A percentile compares a stretch with the other conserved stretches of the same genome.
phyloP scores from a whole-genome alignment of 306 rosid genomes.

The Vicia sativa region DNA sequence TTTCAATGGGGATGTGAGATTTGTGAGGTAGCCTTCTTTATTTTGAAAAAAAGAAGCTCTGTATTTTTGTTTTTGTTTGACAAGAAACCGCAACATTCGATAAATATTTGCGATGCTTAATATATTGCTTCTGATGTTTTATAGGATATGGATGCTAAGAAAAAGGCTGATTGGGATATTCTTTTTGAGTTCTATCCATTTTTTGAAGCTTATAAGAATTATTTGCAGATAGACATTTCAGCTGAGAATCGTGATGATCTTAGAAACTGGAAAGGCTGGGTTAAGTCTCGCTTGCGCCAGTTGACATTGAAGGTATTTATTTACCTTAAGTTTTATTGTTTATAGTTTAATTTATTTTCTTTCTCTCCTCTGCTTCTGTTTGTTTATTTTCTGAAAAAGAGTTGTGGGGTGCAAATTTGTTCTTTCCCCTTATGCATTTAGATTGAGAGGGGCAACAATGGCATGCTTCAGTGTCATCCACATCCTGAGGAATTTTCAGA shows the following conservation, averaged over 20 bases:
- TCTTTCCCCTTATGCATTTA: conserved; percentile 38
- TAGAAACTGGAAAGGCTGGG: conserved; percentile 99
- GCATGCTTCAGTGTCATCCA: conserved; percentile 94
- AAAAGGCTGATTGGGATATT: conserved; percentile 80
- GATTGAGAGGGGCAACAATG: conserved; percentile 78
- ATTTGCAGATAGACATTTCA: conserved; percentile 76
- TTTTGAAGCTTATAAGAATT: conserved; percentile 85
- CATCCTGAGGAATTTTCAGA: conserved; percentile 87
- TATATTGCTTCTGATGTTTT: conserved; percentile 43
- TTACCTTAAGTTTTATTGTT: conserved; percentile 29
- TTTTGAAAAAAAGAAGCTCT: conserved; percentile 48
- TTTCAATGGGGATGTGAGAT: conserved; percentile 85
- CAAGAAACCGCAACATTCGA: background rate
- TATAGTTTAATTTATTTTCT: conserved; percentile 13
- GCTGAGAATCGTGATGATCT: conserved; percentile 82
- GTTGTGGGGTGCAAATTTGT: background rate
- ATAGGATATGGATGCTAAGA: conserved; percentile 82
- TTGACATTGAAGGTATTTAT: conserved; percentile 88
- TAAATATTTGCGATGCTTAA: conserved; percentile 8
- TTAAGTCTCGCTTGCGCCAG: conserved; percentile 91
- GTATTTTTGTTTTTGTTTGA: conserved; percentile 33
- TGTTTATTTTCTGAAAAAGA: background rate
- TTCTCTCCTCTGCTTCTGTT: background rate
- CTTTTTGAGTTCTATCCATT: conserved; percentile 83
- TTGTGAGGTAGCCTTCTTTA: conserved; percentile 65